Base-by-base conservation (phyloP, 768 basidiomycete genomes). In the Guyanaporus albipodus region DNA sequence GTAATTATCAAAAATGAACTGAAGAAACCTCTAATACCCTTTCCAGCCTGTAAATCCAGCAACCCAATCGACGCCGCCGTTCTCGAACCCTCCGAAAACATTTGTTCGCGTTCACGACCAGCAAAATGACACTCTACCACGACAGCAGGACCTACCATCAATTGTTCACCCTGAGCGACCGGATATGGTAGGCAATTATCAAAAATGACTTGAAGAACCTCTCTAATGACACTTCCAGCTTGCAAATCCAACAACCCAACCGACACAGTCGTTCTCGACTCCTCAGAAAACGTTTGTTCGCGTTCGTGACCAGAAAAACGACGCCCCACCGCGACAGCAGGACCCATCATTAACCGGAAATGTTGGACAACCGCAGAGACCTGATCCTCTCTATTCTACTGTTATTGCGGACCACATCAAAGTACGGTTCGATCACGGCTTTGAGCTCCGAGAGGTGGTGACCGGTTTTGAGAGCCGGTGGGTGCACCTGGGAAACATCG, bases 391-490 rank as follows among this genome's bases (percentile, higher is more conserved):
- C 0, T 66, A 67, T 2, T 42, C 54, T 0, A 43, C 74, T 11
- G 70, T 62, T 0, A 59, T 85, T 7, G 71, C 80, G 33, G 76
- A 80, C 29, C 75, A 83, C 44, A 80, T 76, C 18, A 73, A 69
- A 41, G 75, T 83, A 17, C 75, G 70, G 18, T 68, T 88, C 37
- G 75, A 75, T 26, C 61, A 77, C 0, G 88, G 89, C 0, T 85
- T 86, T 37, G 70, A 72, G 2, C 72, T 90, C 3, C 61, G 69
- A 21, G 72, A 78, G 0, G 59, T 89, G 6, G 62, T 63, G 7
- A 88, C 87, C 2, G 82, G 82, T 1, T 83, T 88, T 33, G 87
- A 91, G 55, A 82, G 82, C 0, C 76, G 74, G 6, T 80, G 78
- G 70, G 57, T 89, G 8, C 67, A 73, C 29, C 51, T 91, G 2